These are phyloP conservation scores for Lipomyces spencermartinsiae DNA, from an alignment of 805 yeast species.

Conservation along the genomic window DNA sequence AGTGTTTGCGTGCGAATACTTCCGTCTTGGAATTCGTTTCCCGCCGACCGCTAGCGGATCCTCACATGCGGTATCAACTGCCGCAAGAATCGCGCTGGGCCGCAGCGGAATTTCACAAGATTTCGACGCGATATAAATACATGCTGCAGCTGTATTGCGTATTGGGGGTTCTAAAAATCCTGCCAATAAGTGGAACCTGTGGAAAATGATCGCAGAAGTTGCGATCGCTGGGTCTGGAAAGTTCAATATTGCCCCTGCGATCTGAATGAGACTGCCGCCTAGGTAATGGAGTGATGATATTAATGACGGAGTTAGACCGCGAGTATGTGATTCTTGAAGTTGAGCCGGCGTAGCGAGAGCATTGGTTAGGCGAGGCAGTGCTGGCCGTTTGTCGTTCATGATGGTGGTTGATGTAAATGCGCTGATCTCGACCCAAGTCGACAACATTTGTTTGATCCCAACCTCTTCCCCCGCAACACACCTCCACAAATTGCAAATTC, in stretches of 20 bases:
- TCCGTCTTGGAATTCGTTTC: not conserved
- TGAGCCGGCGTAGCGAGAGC: slow-evolving; percentile 34
- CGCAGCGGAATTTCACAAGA: slow-evolving; percentile 21
- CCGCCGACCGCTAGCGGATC: slow-evolving; percentile 27
- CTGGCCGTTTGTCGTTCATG: not conserved
- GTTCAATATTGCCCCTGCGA: slow-evolving; percentile 32
- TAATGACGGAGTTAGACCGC: slow-evolving; percentile 14
- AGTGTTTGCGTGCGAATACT: not conserved
- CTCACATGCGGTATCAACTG: slow-evolving; percentile 22
- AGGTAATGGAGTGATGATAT: slow-evolving; percentile 22
- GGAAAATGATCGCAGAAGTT: slow-evolving; percentile 33
- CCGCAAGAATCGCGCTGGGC: slow-evolving; percentile 20
- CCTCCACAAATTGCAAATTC: not conserved
- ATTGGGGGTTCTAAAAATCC: slow-evolving; percentile 29
- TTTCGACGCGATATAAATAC: slow-evolving; percentile 32
- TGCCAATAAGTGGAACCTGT: slow-evolving; percentile 32
- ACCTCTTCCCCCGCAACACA: not conserved
- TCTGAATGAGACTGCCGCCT: slow-evolving; percentile 31
- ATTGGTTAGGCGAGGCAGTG: slow-evolving; percentile 18
- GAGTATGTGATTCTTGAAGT: slow-evolving; percentile 16
- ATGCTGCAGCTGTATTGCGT: slow-evolving; percentile 23
- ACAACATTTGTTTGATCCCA: not conserved
- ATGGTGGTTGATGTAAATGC: not conserved
- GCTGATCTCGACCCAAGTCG: not conserved
- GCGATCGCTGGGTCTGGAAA: slow-evolving; percentile 20